phyloP scores from a whole-genome alignment of 106 monocot species.

The Acorus calamus region DNA sequence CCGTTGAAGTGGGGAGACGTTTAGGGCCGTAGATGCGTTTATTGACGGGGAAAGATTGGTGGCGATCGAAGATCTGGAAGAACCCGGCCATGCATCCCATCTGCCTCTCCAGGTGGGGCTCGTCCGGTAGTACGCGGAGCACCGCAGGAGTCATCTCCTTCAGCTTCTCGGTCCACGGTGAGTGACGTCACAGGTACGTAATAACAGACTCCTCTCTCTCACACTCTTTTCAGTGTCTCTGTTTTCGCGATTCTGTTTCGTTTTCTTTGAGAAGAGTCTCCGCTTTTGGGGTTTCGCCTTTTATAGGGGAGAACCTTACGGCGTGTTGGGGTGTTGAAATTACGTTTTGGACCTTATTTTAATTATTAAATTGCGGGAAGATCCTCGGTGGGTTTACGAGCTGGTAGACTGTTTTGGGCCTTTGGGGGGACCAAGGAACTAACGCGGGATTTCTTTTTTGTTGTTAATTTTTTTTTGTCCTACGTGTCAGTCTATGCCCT shows the following conservation, averaged over 20 bases:
- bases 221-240: constrained; percentile 2
- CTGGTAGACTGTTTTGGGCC: no score
- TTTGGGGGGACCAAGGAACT: not conserved
- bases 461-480: not conserved
- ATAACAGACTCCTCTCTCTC: constrained; percentile 12
- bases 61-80: constrained; percentile 82
- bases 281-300: no score
- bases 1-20: constrained; percentile 42
- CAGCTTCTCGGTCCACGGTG: constrained; percentile 20
- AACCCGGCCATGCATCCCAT: constrained; percentile 96
- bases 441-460: not conserved
- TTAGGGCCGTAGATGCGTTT: constrained; percentile 35
- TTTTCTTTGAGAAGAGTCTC: no score
- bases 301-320: no score
- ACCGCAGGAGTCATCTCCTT: no score
- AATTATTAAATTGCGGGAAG: no score
- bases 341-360: no score
- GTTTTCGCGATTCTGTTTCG: not conserved
- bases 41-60: constrained; percentile 36
- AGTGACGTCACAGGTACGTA: not conserved
- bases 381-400: no score
- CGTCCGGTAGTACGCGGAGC: no score
- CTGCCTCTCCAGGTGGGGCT: constrained; percentile 33
- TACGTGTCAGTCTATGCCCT: not conserved
- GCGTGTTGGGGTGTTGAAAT: no score